These are phyloP conservation scores for Kuraishia molischiana DNA, from an alignment of 805 yeast genomes.

Conservation along the genomic window DNA sequence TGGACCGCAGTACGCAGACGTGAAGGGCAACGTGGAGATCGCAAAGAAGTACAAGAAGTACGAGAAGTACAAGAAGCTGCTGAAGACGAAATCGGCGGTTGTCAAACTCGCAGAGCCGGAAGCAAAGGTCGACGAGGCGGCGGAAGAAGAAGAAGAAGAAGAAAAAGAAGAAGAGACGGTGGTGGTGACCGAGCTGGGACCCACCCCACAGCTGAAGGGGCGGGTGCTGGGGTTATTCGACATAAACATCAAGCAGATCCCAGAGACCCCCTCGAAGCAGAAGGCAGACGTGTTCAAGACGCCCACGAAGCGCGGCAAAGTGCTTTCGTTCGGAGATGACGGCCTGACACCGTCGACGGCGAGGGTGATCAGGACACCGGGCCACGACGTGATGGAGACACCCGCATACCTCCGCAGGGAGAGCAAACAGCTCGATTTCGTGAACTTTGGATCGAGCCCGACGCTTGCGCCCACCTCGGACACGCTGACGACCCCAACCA, in stretches of 20 bases:
- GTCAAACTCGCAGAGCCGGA: neutral
- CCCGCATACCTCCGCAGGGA: constrained; percentile 5
- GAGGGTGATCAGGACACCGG: neutral
- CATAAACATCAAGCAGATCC: constrained; percentile 19
- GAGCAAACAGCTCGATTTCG: constrained; percentile 9
- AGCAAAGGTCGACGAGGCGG: neutral
- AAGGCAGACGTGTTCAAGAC: constrained; percentile 15
- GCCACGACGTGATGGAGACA: neutral
- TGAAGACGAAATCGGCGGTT: neutral
- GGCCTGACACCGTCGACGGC: neutral
- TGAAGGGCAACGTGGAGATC: constrained; percentile 26
- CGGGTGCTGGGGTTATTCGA: constrained; percentile 69
- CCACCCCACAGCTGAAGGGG: constrained; percentile 83
- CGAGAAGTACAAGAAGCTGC: constrained; percentile 8
- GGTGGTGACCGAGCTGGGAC: constrained; percentile 45
- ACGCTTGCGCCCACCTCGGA: neutral
- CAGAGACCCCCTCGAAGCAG: constrained; percentile 5
- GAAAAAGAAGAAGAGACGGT: neutral
- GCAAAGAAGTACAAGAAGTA: constrained; percentile 20
- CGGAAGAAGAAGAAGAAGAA: neutral
- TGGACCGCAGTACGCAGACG: constrained; percentile 34
- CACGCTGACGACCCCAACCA: neutral
- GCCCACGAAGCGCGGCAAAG: constrained; percentile 11
- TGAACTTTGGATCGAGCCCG: neutral
- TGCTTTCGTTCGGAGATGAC: neutral